Base-by-base conservation (phyloP, 805 yeast genomes). In the Lipomyces chichibuensis region DNA sequence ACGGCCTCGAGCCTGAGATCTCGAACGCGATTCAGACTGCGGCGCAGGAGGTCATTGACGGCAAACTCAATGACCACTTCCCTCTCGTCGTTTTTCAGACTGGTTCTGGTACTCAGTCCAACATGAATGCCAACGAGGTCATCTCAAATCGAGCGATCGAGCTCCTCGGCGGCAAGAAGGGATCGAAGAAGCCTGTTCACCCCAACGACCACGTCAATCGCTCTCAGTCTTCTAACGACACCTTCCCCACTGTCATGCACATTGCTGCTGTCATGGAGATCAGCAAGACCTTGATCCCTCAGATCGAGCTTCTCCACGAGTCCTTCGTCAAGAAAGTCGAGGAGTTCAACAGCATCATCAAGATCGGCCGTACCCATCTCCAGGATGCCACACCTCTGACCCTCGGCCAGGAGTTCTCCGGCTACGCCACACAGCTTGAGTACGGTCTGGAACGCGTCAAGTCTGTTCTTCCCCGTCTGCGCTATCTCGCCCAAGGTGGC, bases 221-320 rank as follows among this genome's bases (percentile, higher is more conserved):
- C 91, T 91, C 97, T 23, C 98, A 95, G 83, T 91, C 97, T n/a
- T 92, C 97, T 58, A 95, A 95, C 80, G 99, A 95, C 82, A 95
- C 98, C 64, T 95, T 95, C 90, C 99, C 99, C 74, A 93, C 99
- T 49, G 99, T 94, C 65, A 95, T 95, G 99, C 99, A 95, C 83
- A 94, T 95, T 81, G 98, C 99, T 65, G 97, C 98, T 23, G 97
- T 93, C 71, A 85, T 90, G 55, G 97, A 94, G 83, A 90, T 94
- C 81, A 82, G 88, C 63, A 76, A 85, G 77, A 82, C 84, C 54
- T 84, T 95, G 79, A 74, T 94, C 62, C 99, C 99, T 20, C 91
- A 92, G 76, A 84, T 95, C 77, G 83, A 85, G 66, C 83, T 81
- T 56, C 87, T 95, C 76, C 90, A 90, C 80, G 90, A 88, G 76